Evolutionary conservation across 2,329 filamentous ascomycete genomes (phyloP), one percentile per base, ranked within the genome.

Genomic region (Aspergillus persii): DNA sequence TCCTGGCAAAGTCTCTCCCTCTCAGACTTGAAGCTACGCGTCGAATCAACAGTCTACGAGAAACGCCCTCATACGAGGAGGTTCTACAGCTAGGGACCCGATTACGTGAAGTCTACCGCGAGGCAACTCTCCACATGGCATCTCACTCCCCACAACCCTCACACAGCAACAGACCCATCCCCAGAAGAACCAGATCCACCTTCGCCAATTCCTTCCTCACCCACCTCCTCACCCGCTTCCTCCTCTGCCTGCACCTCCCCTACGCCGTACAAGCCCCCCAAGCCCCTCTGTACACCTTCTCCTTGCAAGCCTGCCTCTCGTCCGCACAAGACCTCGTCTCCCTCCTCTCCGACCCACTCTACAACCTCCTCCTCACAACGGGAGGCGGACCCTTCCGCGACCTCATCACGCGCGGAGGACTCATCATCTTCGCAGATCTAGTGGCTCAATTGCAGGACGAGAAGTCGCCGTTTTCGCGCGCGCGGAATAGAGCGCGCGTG

Each of bases 381-480:
- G 71, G 72, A 1, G 68, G 68, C 23, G 71, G 69, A 8, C 66
- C 73, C 58, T 73, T 70, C 53, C 69, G 68, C 15, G 66, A 71
- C 27, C 58, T 72, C 0, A 62, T 72, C 23, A 68, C 68, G 0
- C 66, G 68, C 2, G 66, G 59, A 0, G 67, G 61, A 2, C 30
- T 69, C 15, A 2, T 63, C 8, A 57, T 71, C 6, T 69, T 63
- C 26, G 15, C 66, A 0, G 69, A 69, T 53, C 36, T 70, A 3
- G 55, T 18, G 4, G 30, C 63, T 7, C 51, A 63, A 1, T 11
- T 52, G 18, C 18, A 23, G 1, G 60, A 62, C 47, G 51, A 30
- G 30, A 61, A 27, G 8, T 67, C 66, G 2, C 50, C 39, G 1
- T 53, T 65, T 1, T 47, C 62, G 3, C 58, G 46, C 15, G 59